Evolutionary conservation across 2,329 filamentous ascomycete species (phyloP), one percentile per base, ranked within the genome.

Genomic region (Fusarium nanum): DNA sequence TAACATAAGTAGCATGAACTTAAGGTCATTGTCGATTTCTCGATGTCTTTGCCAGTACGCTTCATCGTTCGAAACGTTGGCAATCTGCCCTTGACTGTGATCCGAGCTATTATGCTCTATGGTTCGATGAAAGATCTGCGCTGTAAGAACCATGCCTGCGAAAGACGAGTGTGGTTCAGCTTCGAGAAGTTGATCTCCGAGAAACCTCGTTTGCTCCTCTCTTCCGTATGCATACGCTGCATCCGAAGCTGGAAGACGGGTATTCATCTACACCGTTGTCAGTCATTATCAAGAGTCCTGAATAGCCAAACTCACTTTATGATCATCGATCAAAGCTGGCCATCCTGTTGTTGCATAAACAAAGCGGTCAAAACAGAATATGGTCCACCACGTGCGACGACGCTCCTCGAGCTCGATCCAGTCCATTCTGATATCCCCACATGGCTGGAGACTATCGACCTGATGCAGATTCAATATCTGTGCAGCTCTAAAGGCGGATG

Each of bases 381-480:
- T 64, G 11, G 61, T 64, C 61, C 61, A 64, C 61, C 61, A 64
- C 9, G 60, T 64, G 7, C 60, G 61, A 6, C 61, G 61, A 9
- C n/a, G 45, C 20, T 64, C 60, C 12, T 64, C 61, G 10, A 64
- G 16, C 18, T 30, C 32, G 27, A 59, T 64, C 45, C 45, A 64
- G 32, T 64, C 61, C 27, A 16, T 8, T 10, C 11, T 6, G 3
- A 27, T n/a, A 8, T 13, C 25, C 7, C 9, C 12, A 3, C 1
- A 4, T 7, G 13, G 11, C 4, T 27, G 18, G 3, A 20, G 3
- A 14, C 16, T 11, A 20, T 64, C 61, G 9, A 42, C 20, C 18
- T 34, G 22, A 20, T 64, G 52, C 9, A 64, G 5, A 20, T 34
- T 25, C 18, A 64, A 12, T 18, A 64, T 64, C 6, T 64, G 60